phyloP scores from a whole-genome alignment of 2,329 filamentous ascomycete genomes.

The Parafenestella ontariensis region DNA sequence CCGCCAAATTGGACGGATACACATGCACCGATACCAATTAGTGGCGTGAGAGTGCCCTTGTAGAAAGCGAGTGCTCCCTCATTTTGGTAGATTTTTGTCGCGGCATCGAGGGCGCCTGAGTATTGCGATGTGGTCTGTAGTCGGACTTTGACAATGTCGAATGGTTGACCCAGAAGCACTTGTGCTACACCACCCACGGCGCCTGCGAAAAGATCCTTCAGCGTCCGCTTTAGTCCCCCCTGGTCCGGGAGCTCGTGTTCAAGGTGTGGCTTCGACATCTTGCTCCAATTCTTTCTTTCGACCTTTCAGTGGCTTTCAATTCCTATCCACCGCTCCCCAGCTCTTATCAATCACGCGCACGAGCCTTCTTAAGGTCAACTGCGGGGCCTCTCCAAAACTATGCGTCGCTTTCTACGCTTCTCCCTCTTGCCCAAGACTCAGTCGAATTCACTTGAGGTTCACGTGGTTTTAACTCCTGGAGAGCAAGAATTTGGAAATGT shows the following conservation, averaged over 20 bases:
- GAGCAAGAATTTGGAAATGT: not conserved
- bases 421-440: not conserved
- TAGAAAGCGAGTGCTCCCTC: constrained; percentile 95
- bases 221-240: constrained; percentile 53
- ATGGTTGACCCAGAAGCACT: constrained; percentile 82
- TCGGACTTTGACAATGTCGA: constrained; percentile 83
- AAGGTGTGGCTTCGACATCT: constrained; percentile 44
- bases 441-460: not conserved
- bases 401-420: not conserved
- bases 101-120: constrained; percentile 79
- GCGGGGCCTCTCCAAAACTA: constrained; percentile 1
- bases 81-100: constrained; percentile 81
- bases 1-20: constrained; percentile 96
- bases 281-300: constrained; percentile 4
- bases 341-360: constrained; percentile 17
- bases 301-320: constrained; percentile 3
- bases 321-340: not conserved
- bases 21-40: constrained; percentile 95
- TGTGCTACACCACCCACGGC: constrained; percentile 93
- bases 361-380: constrained; percentile 12
- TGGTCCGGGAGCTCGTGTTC: constrained; percentile 48
- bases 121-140: constrained; percentile 89
- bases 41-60: constrained; percentile 93
- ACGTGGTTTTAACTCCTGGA: not conserved
- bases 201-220: constrained; percentile 91